Conservation (phyloP, 176 grass and related monocot species). For the Coix lacrymajobi region DNA sequence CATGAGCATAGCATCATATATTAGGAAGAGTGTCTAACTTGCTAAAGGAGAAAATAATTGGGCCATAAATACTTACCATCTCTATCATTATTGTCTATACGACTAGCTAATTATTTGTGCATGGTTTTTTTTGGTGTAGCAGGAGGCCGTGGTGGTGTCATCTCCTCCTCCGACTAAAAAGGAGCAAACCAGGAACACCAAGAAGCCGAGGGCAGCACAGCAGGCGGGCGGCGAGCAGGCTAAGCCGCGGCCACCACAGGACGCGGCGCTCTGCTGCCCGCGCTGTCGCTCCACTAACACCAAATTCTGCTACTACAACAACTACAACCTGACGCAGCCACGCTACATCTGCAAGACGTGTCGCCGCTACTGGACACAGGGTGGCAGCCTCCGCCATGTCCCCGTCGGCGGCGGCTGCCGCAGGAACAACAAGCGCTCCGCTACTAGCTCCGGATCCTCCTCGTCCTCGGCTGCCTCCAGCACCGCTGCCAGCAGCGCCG, state of each 20-base stretch:
- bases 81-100: too few relatives aligned
- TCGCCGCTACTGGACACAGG: slow-evolving; percentile 67
- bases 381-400: background rate
- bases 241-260: background rate
- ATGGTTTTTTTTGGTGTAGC: background rate
- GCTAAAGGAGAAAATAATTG: background rate
- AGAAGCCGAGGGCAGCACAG: background rate
- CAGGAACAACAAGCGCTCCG: background rate
- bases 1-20: background rate
- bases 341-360: slow-evolving; percentile 72
- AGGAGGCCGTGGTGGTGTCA: background rate
- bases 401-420: background rate
- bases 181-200: background rate
- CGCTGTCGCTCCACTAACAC: slow-evolving; percentile 17
- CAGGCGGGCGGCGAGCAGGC: too few relatives aligned
- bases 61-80: too few relatives aligned
- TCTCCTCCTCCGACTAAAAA: too few relatives aligned
- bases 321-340: slow-evolving; percentile 62
- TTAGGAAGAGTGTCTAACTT: background rate
- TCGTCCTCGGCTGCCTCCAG: background rate
- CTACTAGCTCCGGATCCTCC: background rate
- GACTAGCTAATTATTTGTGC: background rate
- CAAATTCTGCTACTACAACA: slow-evolving; percentile 93
- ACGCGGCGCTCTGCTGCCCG: background rate
- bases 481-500: background rate